Evolutionary conservation across 108 stramenopile species (phyloP).

Genomic region (Cyclotella choctawhatcheeana): DNA sequence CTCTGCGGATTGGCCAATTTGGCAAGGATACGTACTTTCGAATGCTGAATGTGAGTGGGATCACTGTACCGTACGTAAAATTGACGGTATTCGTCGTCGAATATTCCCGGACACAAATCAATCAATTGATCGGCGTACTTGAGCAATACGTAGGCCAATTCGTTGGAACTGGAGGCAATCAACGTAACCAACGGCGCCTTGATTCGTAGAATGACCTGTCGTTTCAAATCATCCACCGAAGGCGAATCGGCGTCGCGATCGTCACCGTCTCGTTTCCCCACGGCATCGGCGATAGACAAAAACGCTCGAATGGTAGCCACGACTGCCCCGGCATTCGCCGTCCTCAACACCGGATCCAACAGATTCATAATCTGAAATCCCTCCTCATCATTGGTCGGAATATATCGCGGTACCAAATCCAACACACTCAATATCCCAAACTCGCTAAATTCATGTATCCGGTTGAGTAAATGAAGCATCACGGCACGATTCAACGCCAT

Average conservation of each 20-base stretch:
- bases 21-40: constrained; percentile 92
- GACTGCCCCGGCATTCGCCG: constrained; percentile 93
- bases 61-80: constrained; percentile 96
- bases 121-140: constrained; percentile 95
- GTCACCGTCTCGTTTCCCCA: constrained; percentile 61
- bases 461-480: constrained; percentile 95
- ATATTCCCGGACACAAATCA: constrained; percentile 91
- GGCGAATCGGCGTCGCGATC: constrained; percentile 48
- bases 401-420: constrained; percentile 94
- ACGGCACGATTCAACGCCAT: constrained; percentile 95
- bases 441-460: constrained; percentile 97
- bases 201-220: constrained; percentile 90
- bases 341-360: constrained; percentile 96
- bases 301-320: constrained; percentile 96
- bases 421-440: constrained; percentile 95
- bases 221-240: constrained; percentile 65
- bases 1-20: constrained; percentile 88
- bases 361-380: constrained; percentile 99
- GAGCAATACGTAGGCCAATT: constrained; percentile 88
- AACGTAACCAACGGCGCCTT: constrained; percentile 97
- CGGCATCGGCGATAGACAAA: constrained; percentile 87
- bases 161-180: constrained; percentile 84
- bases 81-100: constrained; percentile 97
- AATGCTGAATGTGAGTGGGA: constrained; percentile 94
- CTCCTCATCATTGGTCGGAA: constrained; percentile 92